phyloP scores from a whole-genome alignment of 2,329 filamentous ascomycete species.

The Botrytis galanthina region DNA sequence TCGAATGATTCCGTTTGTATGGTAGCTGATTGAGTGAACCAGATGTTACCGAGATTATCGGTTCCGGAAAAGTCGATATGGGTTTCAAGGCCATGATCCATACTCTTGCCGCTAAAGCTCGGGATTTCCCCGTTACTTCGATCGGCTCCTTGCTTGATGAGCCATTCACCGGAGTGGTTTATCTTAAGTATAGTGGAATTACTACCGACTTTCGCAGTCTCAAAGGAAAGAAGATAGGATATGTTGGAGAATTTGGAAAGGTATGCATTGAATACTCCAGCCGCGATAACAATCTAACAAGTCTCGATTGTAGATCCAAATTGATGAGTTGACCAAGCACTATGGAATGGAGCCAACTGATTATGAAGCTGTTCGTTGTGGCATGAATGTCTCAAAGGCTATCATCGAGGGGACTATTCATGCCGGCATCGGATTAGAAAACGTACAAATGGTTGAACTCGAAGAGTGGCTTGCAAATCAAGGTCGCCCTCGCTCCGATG shows the following conservation, averaged over 20 bases:
- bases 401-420: slow-evolving; percentile 72
- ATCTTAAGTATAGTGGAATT: slow-evolving; percentile 72
- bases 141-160: slow-evolving; percentile 75
- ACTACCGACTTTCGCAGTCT: slow-evolving; percentile 72
- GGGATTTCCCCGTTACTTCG: slow-evolving; percentile 68
- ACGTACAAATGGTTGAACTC: slow-evolving; percentile 80
- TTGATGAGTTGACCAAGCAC: slow-evolving; percentile 75
- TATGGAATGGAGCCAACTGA: slow-evolving; percentile 71
- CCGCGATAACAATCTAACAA: not conserved
- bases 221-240: slow-evolving; percentile 74
- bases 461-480: slow-evolving; percentile 70
- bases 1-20: not conserved
- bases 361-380: slow-evolving; percentile 75
- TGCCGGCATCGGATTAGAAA: slow-evolving; percentile 74
- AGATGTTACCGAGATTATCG: slow-evolving; percentile 81
- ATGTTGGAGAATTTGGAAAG: slow-evolving; percentile 77
- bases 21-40: not conserved
- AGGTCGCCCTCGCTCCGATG: slow-evolving; percentile 61
- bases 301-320: slow-evolving; percentile 59
- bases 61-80: slow-evolving; percentile 71
- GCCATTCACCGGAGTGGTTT: slow-evolving; percentile 76
- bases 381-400: slow-evolving; percentile 77
- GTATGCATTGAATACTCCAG: slow-evolving; percentile 31
- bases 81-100: slow-evolving; percentile 86
- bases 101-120: slow-evolving; percentile 74